Evolutionary conservation across 148 eudicot species (phyloP).

Genomic region (Diospyros lotus): DNA sequence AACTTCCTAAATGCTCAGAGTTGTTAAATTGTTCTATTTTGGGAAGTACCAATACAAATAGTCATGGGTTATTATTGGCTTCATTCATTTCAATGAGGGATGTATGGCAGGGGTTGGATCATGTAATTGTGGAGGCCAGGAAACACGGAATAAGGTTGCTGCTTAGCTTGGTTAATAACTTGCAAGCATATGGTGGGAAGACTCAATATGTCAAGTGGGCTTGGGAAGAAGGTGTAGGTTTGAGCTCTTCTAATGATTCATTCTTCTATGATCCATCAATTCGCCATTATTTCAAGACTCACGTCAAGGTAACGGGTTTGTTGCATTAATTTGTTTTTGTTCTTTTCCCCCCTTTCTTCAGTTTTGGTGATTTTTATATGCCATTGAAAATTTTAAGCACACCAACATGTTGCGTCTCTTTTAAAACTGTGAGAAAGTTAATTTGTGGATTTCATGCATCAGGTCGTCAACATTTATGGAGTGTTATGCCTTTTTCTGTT

Average conservation of each 20-base stretch:
- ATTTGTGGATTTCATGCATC: not conserved
- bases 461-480: not conserved
- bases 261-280: slow-evolving; percentile 94
- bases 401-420: not conserved
- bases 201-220: slow-evolving; percentile 98
- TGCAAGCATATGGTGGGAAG: slow-evolving; percentile 94
- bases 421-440: not conserved
- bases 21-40: not conserved
- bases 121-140: slow-evolving; percentile 87
- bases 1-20: not conserved
- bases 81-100: slow-evolving; percentile 6
- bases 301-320: slow-evolving; percentile 61
- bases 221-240: slow-evolving; percentile 86
- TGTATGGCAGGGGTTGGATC: slow-evolving; percentile 73
- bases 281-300: slow-evolving; percentile 77
- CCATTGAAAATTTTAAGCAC: not conserved
- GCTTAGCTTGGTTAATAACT: slow-evolving; percentile 75
- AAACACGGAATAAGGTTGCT: slow-evolving; percentile 61
- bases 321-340: not conserved
- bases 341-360: not conserved
- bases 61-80: slow-evolving; percentile 1
- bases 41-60: not conserved
- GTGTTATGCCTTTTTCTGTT: not conserved
- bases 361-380: not conserved
- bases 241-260: slow-evolving; percentile 93